Evolutionary conservation across 805 yeast species (phyloP).

Genomic region (Wickerhamiella siamensis): DNA sequence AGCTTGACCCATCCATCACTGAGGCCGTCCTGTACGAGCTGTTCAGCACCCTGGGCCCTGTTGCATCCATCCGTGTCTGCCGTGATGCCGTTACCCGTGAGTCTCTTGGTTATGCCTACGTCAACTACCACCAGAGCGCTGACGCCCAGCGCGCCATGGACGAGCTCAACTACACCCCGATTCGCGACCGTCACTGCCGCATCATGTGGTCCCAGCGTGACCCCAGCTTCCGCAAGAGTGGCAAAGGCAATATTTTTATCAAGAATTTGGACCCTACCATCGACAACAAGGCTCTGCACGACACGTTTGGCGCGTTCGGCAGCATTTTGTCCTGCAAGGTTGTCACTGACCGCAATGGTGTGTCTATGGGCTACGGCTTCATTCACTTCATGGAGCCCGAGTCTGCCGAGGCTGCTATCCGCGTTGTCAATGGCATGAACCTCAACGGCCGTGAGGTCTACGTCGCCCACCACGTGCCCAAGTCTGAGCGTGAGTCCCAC

Average conservation of each 20-base stretch:
- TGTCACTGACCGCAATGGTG: conserved; percentile 84
- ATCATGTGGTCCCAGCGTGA: conserved; percentile 99
- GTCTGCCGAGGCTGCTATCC: conserved; percentile 89
- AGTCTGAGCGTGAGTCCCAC: conserved; percentile 87
- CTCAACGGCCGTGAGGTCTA: conserved; percentile 90
- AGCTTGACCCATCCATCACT: conserved; percentile 79
- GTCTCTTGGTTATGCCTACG: conserved; percentile 96
- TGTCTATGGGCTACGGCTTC: conserved; percentile 91
- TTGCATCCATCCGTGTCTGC: conserved; percentile 94
- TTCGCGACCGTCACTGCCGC: conserved; percentile 95
- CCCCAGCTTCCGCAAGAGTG: conserved; percentile 86
- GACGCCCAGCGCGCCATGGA: conserved; percentile 93
- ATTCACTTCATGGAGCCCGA: conserved; percentile 91
- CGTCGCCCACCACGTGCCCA: conserved; percentile 88
- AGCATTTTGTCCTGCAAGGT: conserved; percentile 92
- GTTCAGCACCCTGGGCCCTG: conserved; percentile 89
- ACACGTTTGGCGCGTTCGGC: conserved; percentile 95
- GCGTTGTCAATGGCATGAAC: conserved; percentile 95
- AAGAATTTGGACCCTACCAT: conserved; percentile 97
- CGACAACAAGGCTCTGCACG: conserved; percentile 97
- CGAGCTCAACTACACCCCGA: conserved; percentile 83
- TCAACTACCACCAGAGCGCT: conserved; percentile 75
- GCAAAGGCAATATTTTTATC: conserved; percentile 93
- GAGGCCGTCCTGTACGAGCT: conserved; percentile 92
- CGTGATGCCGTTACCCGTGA: conserved; percentile 96